A percentile compares a stretch with the other conserved stretches of the same genome.
Evolutionary conservation across 2,329 filamentous ascomycete genomes (phyloP).

Genomic region (Claviceps pusilla): DNA sequence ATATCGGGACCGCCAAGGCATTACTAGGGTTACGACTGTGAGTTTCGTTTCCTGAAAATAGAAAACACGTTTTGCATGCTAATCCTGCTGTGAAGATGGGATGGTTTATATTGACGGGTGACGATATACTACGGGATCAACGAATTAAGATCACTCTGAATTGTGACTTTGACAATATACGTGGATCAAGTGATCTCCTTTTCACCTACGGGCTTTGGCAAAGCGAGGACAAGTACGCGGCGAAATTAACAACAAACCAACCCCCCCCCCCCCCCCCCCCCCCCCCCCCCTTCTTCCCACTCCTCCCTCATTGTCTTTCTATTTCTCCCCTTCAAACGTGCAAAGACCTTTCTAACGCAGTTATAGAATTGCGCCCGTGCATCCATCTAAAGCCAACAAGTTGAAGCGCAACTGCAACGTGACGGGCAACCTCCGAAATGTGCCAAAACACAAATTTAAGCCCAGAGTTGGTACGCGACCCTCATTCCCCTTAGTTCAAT

Average conservation of each 20-base stretch:
- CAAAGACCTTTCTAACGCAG: not conserved
- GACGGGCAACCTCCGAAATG: not conserved
- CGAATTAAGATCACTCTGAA: not conserved
- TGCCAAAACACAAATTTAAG: not conserved
- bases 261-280: too few relatives aligned
- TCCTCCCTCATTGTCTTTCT: too few relatives aligned
- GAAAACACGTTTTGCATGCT: not conserved
- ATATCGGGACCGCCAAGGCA: not conserved
- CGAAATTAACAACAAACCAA: too few relatives aligned
- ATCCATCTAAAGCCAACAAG: not conserved
- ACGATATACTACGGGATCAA: not conserved
- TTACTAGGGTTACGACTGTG: not conserved
- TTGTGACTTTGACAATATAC: not conserved
- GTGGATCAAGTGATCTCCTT: not conserved
- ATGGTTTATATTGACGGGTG: not conserved
- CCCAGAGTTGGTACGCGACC: not conserved
- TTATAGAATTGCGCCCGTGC: not conserved
- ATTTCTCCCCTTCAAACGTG: not conserved
- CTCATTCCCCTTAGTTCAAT: too few relatives aligned
- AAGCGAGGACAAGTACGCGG: slow-evolving; percentile 1
- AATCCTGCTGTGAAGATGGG: not conserved
- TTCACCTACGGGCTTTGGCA: not conserved
- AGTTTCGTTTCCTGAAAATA: not conserved
- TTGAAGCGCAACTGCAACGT: not conserved
- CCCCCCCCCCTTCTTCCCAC: too few relatives aligned